Conservation (phyloP, 768 basidiomycete species). For the Suillus alpinus region DNA sequence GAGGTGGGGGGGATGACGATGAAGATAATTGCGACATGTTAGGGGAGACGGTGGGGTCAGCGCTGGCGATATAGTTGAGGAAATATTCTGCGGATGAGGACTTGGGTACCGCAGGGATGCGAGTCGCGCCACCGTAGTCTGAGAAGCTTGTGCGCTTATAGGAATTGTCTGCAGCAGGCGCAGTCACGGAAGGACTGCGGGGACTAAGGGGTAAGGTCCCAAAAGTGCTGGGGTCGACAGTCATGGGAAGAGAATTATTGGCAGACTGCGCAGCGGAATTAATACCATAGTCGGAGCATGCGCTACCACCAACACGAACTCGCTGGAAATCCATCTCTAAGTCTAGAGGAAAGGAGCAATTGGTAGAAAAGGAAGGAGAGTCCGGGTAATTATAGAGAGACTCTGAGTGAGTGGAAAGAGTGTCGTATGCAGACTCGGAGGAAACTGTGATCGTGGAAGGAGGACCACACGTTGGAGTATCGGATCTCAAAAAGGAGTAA, state of each 20-base stretch:
- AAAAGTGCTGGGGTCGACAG: slow-evolving; percentile 58
- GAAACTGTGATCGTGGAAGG: slow-evolving; percentile 78
- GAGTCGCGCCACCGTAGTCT: slow-evolving; percentile 59
- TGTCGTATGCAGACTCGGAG: slow-evolving; percentile 73
- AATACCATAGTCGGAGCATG: slow-evolving; percentile 52
- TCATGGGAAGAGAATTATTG: slow-evolving; percentile 37
- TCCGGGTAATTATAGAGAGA: slow-evolving; percentile 65
- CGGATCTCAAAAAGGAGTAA: slow-evolving; percentile 61
- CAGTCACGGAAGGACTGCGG: slow-evolving; percentile 44
- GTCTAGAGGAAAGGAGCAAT: slow-evolving; percentile 61
- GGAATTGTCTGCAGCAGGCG: slow-evolving; percentile 23
- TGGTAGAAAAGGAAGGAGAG: slow-evolving; percentile 46
- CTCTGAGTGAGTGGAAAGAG: slow-evolving; percentile 64
- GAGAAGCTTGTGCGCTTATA: slow-evolving; percentile 56
- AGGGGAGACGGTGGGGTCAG: slow-evolving; percentile 51
- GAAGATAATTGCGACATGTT: slow-evolving; percentile 51
- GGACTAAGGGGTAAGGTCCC: slow-evolving; percentile 57
- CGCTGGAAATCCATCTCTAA: slow-evolving; percentile 72
- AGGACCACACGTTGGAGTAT: slow-evolving; percentile 64
- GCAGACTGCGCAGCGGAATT: slow-evolving; percentile 31
- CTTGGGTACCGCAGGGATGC: slow-evolving; percentile 46
- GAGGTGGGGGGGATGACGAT: slow-evolving; percentile 39
- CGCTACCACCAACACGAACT: slow-evolving; percentile 49
- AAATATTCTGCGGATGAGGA: slow-evolving; percentile 47
- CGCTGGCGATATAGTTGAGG: slow-evolving; percentile 25